These are phyloP conservation scores for Tritrichomonas musculus DNA, from an alignment of 208 protist genomes.

Conservation along the genomic window DNA sequence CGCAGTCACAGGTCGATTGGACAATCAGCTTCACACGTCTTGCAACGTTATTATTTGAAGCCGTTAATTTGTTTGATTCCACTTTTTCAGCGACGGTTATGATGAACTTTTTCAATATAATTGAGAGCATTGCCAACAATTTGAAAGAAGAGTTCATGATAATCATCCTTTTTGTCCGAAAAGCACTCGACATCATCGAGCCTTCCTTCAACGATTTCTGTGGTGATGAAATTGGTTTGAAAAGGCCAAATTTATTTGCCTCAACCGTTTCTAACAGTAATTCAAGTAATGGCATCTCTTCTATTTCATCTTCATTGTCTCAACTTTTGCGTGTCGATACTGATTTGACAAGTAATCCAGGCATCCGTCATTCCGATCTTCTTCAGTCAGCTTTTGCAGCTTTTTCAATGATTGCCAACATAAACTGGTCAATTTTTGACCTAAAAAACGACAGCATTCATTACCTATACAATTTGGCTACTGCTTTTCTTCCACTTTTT, in stretches of 20 bases:
- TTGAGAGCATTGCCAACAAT: not conserved
- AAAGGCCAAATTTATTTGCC: not conserved
- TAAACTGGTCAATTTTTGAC: not conserved
- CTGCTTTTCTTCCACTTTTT: not conserved
- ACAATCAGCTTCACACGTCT: not conserved
- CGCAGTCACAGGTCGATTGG: no score
- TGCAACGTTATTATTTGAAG: not conserved
- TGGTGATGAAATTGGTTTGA: not conserved
- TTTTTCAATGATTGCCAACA: not conserved
- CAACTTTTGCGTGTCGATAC: not conserved
- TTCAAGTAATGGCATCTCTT: not conserved
- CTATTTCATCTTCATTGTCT: no score
- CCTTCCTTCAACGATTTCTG: not conserved
- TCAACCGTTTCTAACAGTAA: not conserved
- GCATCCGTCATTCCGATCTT: not conserved
- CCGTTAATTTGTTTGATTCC: not conserved
- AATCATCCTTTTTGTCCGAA: not conserved
- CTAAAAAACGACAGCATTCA: not conserved
- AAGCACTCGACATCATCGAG: not conserved
- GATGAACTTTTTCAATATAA: not conserved
- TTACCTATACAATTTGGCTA: not conserved
- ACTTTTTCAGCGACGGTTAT: not conserved
- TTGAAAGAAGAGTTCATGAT: not conserved
- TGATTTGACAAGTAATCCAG: not conserved
- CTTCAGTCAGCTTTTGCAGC: not conserved